Percentiles rank a stretch among this genome's conserved stretches.
Conservation (phyloP, 176 grass and related monocot genomes). For the Saccharum spontaneum region DNA sequence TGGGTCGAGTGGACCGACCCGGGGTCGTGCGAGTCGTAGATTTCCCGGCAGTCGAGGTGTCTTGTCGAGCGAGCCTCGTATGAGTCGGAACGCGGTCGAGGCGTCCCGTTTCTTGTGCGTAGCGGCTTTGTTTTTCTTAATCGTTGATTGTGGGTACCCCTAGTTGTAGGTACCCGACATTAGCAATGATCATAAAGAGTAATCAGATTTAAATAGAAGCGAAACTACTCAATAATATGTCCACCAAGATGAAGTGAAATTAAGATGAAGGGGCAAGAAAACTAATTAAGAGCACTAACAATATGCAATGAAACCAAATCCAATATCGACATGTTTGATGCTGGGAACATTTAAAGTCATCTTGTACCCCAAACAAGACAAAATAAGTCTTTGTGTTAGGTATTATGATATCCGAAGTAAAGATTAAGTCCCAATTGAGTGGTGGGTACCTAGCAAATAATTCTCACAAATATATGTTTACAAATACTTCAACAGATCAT, state of each 20-base stretch:
- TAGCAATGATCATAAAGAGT: not conserved
- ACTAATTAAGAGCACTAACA: not conserved
- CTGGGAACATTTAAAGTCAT: conserved; percentile 1
- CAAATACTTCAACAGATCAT: not conserved
- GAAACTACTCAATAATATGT: not conserved
- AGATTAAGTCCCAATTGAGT: not conserved
- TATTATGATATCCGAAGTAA: not conserved
- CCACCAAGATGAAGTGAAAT: not conserved
- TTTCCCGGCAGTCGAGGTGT: no score
- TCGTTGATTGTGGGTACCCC: no score
- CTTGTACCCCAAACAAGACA: not conserved
- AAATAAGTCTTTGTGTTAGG: not conserved
- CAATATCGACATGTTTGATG: not conserved
- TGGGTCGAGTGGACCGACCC: no score
- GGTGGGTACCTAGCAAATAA: not conserved
- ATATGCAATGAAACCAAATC: not conserved
- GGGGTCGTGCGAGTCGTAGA: no score
- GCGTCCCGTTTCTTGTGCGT: no score
- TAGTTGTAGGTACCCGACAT: no score
- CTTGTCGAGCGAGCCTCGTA: no score
- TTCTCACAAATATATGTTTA: not conserved
- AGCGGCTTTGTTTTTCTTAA: no score
- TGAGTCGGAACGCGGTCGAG: no score
- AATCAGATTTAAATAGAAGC: not conserved
- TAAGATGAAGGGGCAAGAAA: not conserved